Conservation (phyloP, 2,329 filamentous ascomycete genomes). For the Aureobasidium sp. region DNA sequence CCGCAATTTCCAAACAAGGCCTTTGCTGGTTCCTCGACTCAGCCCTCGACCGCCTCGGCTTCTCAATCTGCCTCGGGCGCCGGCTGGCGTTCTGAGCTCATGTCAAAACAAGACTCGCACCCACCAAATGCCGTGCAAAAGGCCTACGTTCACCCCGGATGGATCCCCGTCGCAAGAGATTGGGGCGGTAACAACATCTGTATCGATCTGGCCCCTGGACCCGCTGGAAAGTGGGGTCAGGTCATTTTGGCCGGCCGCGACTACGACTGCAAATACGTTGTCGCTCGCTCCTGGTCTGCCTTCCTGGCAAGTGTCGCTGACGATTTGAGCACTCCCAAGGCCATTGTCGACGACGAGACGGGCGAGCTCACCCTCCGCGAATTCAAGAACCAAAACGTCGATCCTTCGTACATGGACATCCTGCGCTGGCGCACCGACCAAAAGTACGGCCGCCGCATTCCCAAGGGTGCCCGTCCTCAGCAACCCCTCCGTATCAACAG, state of each 20-base stretch:
- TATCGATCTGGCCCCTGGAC: constrained; percentile 84
- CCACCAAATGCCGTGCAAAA: constrained; percentile 82
- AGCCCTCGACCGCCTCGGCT: constrained; percentile 55
- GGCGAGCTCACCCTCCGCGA: constrained; percentile 86
- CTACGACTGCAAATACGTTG: constrained; percentile 97
- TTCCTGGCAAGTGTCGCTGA: constrained; percentile 84
- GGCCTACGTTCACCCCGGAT: constrained; percentile 84
- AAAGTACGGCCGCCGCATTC: constrained; percentile 63
- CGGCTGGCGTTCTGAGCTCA: constrained; percentile 74
- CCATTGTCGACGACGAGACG: constrained; percentile 85
- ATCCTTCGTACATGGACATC: constrained; percentile 91
- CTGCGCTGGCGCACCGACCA: constrained; percentile 92
- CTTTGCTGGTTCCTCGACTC: constrained; percentile 57
- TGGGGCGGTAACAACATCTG: constrained; percentile 99
- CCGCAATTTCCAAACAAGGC: constrained; percentile 63
- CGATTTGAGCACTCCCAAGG: constrained; percentile 82
- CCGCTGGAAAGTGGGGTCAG: constrained; percentile 87
- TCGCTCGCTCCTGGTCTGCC: constrained; percentile 82
- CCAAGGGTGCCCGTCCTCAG: constrained; percentile 36
- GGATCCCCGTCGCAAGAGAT: constrained; percentile 93
- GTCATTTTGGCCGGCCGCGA: constrained; percentile 94
- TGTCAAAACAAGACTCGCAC: constrained; percentile 77
- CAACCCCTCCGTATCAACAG: constrained; percentile 38
- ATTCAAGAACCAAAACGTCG: constrained; percentile 81
- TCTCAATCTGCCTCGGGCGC: constrained; percentile 25